Evolutionary conservation across 2,329 filamentous ascomycete species (phyloP).

Genomic region (Pseudogymnoascus sp.): DNA sequence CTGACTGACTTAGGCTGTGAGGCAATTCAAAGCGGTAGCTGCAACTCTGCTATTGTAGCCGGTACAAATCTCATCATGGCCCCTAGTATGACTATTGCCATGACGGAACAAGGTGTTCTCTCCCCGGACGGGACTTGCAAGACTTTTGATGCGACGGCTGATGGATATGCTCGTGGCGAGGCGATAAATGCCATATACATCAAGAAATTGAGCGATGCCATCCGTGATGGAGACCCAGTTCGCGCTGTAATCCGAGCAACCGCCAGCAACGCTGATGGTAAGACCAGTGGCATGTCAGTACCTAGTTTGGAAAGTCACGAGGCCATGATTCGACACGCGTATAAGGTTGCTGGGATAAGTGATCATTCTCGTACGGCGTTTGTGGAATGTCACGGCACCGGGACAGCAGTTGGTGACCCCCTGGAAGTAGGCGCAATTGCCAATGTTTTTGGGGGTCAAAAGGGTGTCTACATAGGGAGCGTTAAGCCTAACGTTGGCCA

Average conservation of each 20-base stretch:
- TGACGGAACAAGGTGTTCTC: conserved; percentile 24
- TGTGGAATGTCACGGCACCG: conserved; percentile 13
- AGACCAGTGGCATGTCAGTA: conserved; percentile 36
- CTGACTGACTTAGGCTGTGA: not conserved
- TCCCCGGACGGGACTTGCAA: conserved; percentile 26
- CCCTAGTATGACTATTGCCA: conserved; percentile 20
- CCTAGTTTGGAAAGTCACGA: conserved; percentile 33
- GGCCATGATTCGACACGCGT: conserved; percentile 28
- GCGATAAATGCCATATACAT: conserved; percentile 35
- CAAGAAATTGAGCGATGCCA: conserved; percentile 35
- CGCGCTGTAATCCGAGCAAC: conserved; percentile 36
- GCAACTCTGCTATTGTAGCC: conserved; percentile 35
- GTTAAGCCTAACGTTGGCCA: conserved; percentile 27
- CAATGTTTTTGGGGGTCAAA: conserved; percentile 16
- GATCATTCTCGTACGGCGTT: conserved; percentile 12
- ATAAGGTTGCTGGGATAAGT: conserved; percentile 16
- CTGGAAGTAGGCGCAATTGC: conserved; percentile 12
- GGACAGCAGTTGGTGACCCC: conserved; percentile 14
- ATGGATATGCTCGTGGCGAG: conserved; percentile 42
- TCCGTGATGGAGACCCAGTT: conserved; percentile 36
- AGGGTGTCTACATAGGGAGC: conserved; percentile 14
- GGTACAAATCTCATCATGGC: conserved; percentile 17
- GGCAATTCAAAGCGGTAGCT: conserved; percentile 34
- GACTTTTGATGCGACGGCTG: conserved; percentile 33
- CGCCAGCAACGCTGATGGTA: conserved; percentile 38